phyloP scores from a whole-genome alignment of 345 rosid species.

The Aquilaria yunnanensis region DNA sequence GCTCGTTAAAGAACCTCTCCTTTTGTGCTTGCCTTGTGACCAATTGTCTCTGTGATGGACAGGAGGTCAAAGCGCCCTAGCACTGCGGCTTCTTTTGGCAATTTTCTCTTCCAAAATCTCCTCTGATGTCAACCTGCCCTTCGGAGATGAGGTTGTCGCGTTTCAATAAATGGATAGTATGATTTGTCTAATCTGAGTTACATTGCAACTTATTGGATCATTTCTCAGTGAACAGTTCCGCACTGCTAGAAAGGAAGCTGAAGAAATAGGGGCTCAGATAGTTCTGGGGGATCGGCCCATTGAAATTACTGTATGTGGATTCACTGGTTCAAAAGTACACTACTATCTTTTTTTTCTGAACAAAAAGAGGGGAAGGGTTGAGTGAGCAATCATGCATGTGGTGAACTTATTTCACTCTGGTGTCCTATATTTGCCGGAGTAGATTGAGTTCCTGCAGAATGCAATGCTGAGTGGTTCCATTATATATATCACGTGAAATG shows the following conservation, averaged over 20 bases:
- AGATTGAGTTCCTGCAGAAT: too few relatives aligned
- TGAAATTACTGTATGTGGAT: constrained; percentile 59
- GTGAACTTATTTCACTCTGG: too few relatives aligned
- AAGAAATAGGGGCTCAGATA: constrained; percentile 85
- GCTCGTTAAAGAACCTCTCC: constrained; percentile 2
- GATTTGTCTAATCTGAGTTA: neutral
- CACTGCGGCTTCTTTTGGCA: constrained; percentile 74
- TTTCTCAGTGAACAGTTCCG: constrained; percentile 49
- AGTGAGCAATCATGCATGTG: too few relatives aligned
- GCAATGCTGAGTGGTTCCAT: too few relatives aligned
- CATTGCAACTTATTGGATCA: neutral
- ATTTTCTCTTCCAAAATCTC: constrained; percentile 80
- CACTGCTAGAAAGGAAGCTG: constrained; percentile 71
- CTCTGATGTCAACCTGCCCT: constrained; percentile 60
- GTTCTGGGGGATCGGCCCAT: constrained; percentile 88
- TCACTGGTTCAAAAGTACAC: too few relatives aligned
- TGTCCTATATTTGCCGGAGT: too few relatives aligned
- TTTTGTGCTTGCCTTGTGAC: neutral
- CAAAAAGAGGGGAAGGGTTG: too few relatives aligned
- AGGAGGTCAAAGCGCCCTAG: constrained; percentile 91
- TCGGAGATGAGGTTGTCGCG: constrained; percentile 69
- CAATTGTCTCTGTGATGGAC: constrained; percentile 11
- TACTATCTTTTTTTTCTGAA: too few relatives aligned
- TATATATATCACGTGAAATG: too few relatives aligned
- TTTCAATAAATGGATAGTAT: constrained; percentile 1